Base-by-base conservation (phyloP, 768 basidiomycete species). In the Gloeopeniophorella convolvens region DNA sequence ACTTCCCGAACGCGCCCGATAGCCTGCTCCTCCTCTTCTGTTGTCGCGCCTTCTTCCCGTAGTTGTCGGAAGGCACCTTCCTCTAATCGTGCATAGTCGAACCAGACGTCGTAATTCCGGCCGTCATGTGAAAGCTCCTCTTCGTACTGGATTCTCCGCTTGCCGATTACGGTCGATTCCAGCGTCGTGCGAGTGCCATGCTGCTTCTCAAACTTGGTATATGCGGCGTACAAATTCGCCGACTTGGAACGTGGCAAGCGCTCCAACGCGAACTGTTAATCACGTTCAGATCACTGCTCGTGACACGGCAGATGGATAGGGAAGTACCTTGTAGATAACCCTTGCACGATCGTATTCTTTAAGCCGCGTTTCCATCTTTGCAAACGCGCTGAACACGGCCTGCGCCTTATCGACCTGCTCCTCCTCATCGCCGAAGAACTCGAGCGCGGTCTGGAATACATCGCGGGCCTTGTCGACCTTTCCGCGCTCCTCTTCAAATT, bases 171-270 rank as follows among this genome's bases (percentile, higher is more conserved):
- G 6, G 96, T 99, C 33, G 82, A 78, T 65, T 97, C 95, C 21
- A 99, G 80, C 0, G 90, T 84, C 4, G 80, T 76, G 5, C 90
- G 82, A 8, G 87, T 84, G 11, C 96, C 96, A 59, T 93, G 91
- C 62, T 98, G 96, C 66, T 99, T 99, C 71, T 98, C 96, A 55
- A 99, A 98, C 64, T 89, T 91, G 18, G 94, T 95, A 62, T 95
- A 99, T 0, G 93, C 78, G 3, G 93, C 82, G 61, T 98, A 99
- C 9, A 99, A 73, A 8, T 75, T 70, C 0, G 79, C 81, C 5
- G 94, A 96, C 66, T 96, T 96, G 23, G 94, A 91, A 20, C 93
- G 79, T 5, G 96, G 90, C 32, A 99, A 78, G 21, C 93, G 82
- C 15, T 87, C 82, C 12, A 99, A 74, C n/a, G 96, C 96, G 65